Conservation (phyloP, 2,329 filamentous ascomycete species). For the Raffaelea ambrosiae region DNA sequence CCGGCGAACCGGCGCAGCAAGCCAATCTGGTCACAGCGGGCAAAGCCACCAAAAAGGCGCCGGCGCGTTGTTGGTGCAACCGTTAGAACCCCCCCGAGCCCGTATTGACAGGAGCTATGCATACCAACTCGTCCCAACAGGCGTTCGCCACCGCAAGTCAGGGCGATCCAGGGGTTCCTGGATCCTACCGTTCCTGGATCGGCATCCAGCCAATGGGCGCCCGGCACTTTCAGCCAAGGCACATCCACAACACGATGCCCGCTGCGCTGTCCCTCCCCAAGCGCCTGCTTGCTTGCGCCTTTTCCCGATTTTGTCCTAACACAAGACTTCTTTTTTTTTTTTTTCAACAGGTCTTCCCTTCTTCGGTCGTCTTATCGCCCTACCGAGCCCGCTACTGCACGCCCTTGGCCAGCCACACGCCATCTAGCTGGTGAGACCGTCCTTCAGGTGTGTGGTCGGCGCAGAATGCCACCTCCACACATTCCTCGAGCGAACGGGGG, state of each 20-base stretch:
- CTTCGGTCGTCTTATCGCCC: not conserved
- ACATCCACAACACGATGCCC: too few relatives aligned
- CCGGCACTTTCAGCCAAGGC: too few relatives aligned
- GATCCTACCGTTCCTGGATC: too few relatives aligned
- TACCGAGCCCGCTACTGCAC: not conserved
- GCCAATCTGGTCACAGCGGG: too few relatives aligned
- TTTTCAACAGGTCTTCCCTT: not conserved
- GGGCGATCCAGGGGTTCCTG: too few relatives aligned
- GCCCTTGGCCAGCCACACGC: not conserved
- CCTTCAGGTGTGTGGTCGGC: conserved; percentile 8
- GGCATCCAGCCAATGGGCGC: too few relatives aligned
- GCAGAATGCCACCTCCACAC: conserved; percentile 7
- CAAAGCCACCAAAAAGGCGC: not conserved
- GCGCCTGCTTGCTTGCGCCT: too few relatives aligned
- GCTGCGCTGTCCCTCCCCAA: too few relatives aligned
- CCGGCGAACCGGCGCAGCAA: too few relatives aligned
- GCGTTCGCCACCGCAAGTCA: too few relatives aligned
- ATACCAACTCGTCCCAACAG: too few relatives aligned
- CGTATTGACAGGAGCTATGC: not conserved
- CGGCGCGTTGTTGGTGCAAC: not conserved
- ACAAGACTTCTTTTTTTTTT: not conserved
- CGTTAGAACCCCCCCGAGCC: not conserved
- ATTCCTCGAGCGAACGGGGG: not conserved
- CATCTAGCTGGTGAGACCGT: conserved; percentile 5
- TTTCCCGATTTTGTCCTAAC: too few relatives aligned